Base-by-base conservation (phyloP, 2,329 filamentous ascomycete genomes). In the Dothistroma septosporum region DNA sequence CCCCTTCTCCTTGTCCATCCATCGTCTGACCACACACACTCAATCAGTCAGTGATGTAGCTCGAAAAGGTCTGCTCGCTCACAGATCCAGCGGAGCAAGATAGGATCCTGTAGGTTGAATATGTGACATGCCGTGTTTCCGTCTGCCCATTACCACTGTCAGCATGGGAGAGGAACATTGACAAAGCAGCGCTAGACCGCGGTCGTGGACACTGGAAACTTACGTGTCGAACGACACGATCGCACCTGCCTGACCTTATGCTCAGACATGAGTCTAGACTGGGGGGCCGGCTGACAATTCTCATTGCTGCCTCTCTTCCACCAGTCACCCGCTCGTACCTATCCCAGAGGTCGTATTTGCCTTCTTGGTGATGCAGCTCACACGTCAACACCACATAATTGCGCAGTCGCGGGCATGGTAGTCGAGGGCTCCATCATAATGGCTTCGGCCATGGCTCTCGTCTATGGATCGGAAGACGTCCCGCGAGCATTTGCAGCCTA, bases 281-380 rank as follows among this genome's bases (percentile, higher is more conserved):
- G n/a, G n/a, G n/a, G n/a, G n/a, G n/a, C n/a, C n/a, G n/a, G n/a
- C n/a, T n/a, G n/a, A n/a, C n/a, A n/a, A n/a, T n/a, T n/a, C n/a
- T n/a, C n/a, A n/a, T n/a, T n/a, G n/a, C 82, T 79, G 79, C 79
- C 77, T 1, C 61, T 82, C 0, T 82, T 80, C 67, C 73, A 82
- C 54, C 76, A 81, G 56, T 73, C 70, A 11, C 76, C 76, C 9
- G 77, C 79, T 5, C 70, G 66, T 5, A 76, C 71, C 0, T 80
- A 77, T 65, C 69, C 64, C 52, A 69, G 70, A 50, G 65, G 66
- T 2, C 67, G 71, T 0, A 64, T 79, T 9, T 76, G 80, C 50
- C 65, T 85, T 2, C 74, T 83, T 0, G 83, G 83, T 8, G 83
- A 86, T 63, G 82, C 83, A 0, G 84, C 84, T 4, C 83, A 86